Conservation (phyloP, 2,329 filamentous ascomycete species). For the Cytospora piceae region DNA sequence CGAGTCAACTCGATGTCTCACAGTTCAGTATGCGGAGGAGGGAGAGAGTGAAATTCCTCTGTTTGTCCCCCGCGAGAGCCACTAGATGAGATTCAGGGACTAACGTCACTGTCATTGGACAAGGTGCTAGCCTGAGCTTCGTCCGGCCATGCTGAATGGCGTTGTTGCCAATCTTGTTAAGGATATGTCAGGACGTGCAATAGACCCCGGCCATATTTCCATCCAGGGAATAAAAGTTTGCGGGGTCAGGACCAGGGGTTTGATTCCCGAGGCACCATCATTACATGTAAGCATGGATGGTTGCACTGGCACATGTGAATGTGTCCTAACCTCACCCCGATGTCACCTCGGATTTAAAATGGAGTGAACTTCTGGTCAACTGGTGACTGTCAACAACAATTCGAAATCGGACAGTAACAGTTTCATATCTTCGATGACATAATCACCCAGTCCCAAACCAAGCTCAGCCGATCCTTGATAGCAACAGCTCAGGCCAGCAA, state of each 20-base stretch:
- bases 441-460: background rate
- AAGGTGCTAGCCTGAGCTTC: too few species aligned
- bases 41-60: background rate
- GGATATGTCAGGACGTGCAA: too few species aligned
- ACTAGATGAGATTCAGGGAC: background rate
- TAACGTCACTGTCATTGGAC: too few species aligned
- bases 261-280: background rate
- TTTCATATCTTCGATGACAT: too few species aligned
- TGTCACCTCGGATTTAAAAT: background rate
- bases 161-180: too few species aligned
- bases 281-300: background rate
- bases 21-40: background rate
- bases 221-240: too few species aligned
- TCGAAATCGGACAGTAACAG: background rate
- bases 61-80: background rate
- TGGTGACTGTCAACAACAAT: background rate
- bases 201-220: too few species aligned
- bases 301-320: background rate
- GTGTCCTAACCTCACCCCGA: background rate
- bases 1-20: background rate
- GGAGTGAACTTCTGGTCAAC: background rate
- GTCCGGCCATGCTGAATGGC: too few species aligned
- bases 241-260: background rate
- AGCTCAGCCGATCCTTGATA: background rate
- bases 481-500: conserved; percentile 12